These are phyloP conservation scores for Penicillium digitatum DNA, from an alignment of 2,329 filamentous ascomycete species.

Conservation along the genomic window DNA sequence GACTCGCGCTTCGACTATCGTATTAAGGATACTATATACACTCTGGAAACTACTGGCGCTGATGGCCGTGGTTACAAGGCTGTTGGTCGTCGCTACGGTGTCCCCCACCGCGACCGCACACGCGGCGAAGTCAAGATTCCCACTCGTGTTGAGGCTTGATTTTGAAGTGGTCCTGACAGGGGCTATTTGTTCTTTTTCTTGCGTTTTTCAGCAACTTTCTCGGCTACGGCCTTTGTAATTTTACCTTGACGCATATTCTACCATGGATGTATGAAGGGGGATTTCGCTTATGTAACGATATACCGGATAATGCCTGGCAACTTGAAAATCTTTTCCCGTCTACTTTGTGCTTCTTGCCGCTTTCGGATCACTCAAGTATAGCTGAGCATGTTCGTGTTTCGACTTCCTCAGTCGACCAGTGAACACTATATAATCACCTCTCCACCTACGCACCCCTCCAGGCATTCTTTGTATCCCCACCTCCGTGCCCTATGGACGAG, in stretches of 20 bases:
- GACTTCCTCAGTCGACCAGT: not conserved
- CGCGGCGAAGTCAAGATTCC: slow-evolving; percentile 62
- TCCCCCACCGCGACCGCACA: slow-evolving; percentile 60
- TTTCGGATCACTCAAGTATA: not conserved
- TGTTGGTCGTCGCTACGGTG: slow-evolving; percentile 58
- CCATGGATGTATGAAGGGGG: slow-evolving; percentile 14
- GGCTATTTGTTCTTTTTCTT: not conserved
- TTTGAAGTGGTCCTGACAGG: not conserved
- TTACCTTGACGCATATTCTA: slow-evolving; percentile 25
- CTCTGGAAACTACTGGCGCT: slow-evolving; percentile 52
- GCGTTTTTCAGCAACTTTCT: slow-evolving; percentile 8
- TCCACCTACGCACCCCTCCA: no score
- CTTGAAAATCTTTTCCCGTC: not conserved
- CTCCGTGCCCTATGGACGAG: not conserved
- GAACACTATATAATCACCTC: not conserved
- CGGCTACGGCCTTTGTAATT: slow-evolving; percentile 10
- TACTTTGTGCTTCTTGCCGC: not conserved
- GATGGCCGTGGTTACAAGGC: slow-evolving; percentile 53
- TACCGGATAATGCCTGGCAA: slow-evolving; percentile 9
- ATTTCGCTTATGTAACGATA: slow-evolving; percentile 21
- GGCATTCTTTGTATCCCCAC: not conserved
- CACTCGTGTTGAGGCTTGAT: slow-evolving; percentile 52
- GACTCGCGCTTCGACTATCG: slow-evolving; percentile 57
- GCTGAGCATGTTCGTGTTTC: not conserved
- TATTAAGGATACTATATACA: slow-evolving; percentile 53